Base-by-base conservation (phyloP, 805 yeast species). In the Tetrapisispora fleetii region DNA sequence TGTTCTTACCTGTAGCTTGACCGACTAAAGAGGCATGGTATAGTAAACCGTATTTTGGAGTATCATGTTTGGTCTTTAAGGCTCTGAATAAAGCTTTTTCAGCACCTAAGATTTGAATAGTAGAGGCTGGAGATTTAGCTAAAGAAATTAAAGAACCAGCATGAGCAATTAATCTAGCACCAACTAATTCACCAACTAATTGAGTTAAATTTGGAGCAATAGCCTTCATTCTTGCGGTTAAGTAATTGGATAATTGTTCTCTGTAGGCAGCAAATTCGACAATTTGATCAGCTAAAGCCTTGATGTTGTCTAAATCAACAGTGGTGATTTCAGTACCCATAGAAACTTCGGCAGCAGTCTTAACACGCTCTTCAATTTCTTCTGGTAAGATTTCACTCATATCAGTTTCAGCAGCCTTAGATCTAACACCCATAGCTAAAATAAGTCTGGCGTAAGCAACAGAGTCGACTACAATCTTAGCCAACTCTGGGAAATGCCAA, bases 401-500 rank as follows among this genome's bases (percentile, higher is more conserved):
- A 66, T 93, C 99, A 48, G 95, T 83, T 55, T 83, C 91, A 44
- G 87, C 72, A 58, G 95, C 96, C 63, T 86, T 88, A 48, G 96
- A 77, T 75, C 99, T 81, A 59, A 86, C 73, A 58, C 98, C 98
- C 96, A 93, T 89, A 59, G 83, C 76, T 71, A 89, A 78, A 65
- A 93, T 86, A 59, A 89, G 85, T 75, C 95, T 84, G 53, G 98
- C 98, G 69, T 81, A 91, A 43, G 97, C 97, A 60, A 87, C 91
- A 57, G 96, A 90, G 72, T 91, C 99, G 58, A 84, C 81, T 60
- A 93, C 85, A 68, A 91, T 88, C 78, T 93, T 93, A 62, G 97
- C 96, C 80, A 93, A 80, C 72, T 93, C 99, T 38, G 99, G 99
- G 83, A 93, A 93, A 72, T 93, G 99, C 99, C 99, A 93, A 57